Evolutionary conservation across 768 basidiomycete genomes (phyloP), one percentile per base, ranked within the genome.

Genomic region (Mycena sanguinolenta): DNA sequence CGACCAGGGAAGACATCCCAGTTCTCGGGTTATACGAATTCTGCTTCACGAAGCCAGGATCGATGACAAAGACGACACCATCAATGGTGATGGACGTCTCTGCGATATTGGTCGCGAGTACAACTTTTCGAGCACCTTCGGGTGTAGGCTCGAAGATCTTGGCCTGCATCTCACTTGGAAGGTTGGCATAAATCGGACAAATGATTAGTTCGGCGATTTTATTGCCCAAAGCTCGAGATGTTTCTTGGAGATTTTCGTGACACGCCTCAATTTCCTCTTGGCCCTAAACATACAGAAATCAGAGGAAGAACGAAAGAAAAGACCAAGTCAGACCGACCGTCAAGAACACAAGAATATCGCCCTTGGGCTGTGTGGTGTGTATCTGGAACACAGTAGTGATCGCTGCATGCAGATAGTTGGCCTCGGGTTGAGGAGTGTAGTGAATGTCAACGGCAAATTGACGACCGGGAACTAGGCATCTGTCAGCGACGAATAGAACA

Each of bases 91-190:
- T 99, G 8, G 95, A 97, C 5, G 98, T 99, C 82, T 99, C 98
- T n/a, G 98, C 98, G 73, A 99, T 99, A 77, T 99, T 99, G 25
- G 98, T 99, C 4, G 98, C 98, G 32, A 99, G 85, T 23, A 99
- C 98, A 55, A 99, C 97, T 82, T 99, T 99, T 66, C 98, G 87
- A 30, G 98, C 95, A 23, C 96, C 96, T 63, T 95, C 93, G 1
- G 97, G 98, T 6, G 98, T 99, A 0, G 98, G 97, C 80, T 99
- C 98, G 80, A 99, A 99, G 65, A 99, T 99, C 83, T 98, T 98
- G 42, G 96, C 94, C 79, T 99, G 98, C 97, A 99, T 97, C 70
- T 99, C 98, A 74, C 95, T 97, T 1, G 98, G 98, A n/a, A 99
- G 83, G 79, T 98, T 99, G 71, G 98, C 98, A 76, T 99, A 99